Evolutionary conservation across 306 rosid genomes (phyloP), one percentile per base, ranked within the genome.

Genomic region (Aeschynomene evenia): DNA sequence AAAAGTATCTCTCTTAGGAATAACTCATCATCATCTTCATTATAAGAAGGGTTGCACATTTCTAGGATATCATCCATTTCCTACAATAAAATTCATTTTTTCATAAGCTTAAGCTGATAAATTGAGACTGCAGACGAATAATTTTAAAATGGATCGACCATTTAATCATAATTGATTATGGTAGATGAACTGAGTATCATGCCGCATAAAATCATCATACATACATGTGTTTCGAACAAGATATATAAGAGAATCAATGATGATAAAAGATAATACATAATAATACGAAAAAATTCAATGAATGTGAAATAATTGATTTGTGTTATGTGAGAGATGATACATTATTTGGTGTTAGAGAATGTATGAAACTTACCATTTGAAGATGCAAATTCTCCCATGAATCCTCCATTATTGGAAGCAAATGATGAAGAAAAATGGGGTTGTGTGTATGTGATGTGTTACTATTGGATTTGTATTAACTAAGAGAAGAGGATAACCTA

Each of bases 1-100:
- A 62, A 26, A 4, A 69, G n/a, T 33, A 80, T 69, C 26, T 69
- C 68, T 69, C 73, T 63, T 6, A 80, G 54, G 37, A 80, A n/a
- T n/a, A n/a, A 80, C 6, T 75, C 75, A 0, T 75, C 71, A 9
- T 63, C 74, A 2, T 63, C 51, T 4, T 45, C 51, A 14, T 14
- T 63, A 14, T 68, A 65, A 1, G 21, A 39, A 0, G n/a, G 4
- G 19, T 48, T 42, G 15, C 20, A 43, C 1, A 14, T 56, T 0
- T 23, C 23, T 0, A 12, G 22, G 20, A 73, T 73, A 26, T 23
- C 63, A 6, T 64, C 74, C 78, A 80, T 42, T 33, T 80, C 84
- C 84, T 80, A 7, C 64, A 58, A 15, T 1, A 64, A 45, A 43
- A n/a, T n/a, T n/a, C n/a, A n/a, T n/a, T n/a, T n/a, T n/a, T n/a